Evolutionary conservation across 805 yeast genomes (phyloP), one percentile per base, ranked within the genome.

Genomic region (Wickerhamiella musiphila): DNA sequence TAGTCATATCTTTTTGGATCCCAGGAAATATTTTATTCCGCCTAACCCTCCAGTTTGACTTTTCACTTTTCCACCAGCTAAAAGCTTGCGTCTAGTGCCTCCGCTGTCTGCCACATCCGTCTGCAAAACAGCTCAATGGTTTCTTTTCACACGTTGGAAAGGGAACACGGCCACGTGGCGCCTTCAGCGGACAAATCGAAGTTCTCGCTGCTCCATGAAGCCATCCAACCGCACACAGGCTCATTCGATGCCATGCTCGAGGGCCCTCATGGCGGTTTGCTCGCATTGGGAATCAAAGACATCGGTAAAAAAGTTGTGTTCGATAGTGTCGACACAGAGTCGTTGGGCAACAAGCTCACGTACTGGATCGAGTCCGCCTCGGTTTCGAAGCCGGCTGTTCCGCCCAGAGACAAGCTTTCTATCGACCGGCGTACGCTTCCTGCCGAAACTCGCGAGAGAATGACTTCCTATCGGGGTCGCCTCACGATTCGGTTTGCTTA

Each of bases 181-280:
- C 98, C 98, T 29, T 93, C 95, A 32, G 74, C 70, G 57, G 93
- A 79, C 48, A 68, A 77, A 52, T 65, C 81, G 19, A 79, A 79
- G 6, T 86, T 60, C 47, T 94, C 94, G 11, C 57, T 83, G 25
- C 65, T 90, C 23, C 68, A 68, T 36, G 93, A 82, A 40, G 96
- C 98, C 11, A 90, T 90, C 25, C 71, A 72, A 35, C 98, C 98
- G 4, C 98, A 90, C 53, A 69, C 90, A 35, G 95, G 93, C 6
- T 86, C 96, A 2, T 90, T 90, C 65, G 78, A 90, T 63, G 95
- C 95, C 4, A 63, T 90, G 35, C 78, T 93, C 16, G 93, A 79
- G 36, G 94, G 93, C 27, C 71, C 78, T 16, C 73, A 64, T 27
- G 93, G 86, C 29, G 94, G 94, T 5, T 55, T 90, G 17, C 62